Percentiles rank a stretch among this genome's conserved stretches.
Conservation (phyloP, 257 asterid species). For the Rauvolfia tetraphylla region DNA sequence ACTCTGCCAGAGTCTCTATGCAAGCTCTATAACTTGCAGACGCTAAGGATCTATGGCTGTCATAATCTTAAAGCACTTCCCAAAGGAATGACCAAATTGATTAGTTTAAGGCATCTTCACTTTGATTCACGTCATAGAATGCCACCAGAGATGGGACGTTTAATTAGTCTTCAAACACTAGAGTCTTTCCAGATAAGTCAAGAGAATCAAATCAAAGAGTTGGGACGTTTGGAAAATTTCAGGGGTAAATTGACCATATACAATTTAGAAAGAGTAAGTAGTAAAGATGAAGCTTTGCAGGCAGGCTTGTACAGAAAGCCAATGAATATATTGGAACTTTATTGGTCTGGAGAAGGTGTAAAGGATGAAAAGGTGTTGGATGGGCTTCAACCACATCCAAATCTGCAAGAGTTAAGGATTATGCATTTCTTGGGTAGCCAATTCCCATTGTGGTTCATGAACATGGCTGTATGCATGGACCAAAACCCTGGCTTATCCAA, state of each 20-base stretch:
- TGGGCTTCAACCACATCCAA: slow-evolving; percentile 30
- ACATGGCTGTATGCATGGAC: background rate
- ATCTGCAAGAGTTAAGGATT: slow-evolving; percentile 7
- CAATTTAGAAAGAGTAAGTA: slow-evolving; percentile 21
- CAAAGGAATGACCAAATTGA: slow-evolving; percentile 5
- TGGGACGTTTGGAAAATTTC: slow-evolving; percentile 21
- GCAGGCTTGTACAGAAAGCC: slow-evolving; percentile 22
- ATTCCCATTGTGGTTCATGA: slow-evolving; percentile 25
- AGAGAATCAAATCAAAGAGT: slow-evolving; percentile 22
- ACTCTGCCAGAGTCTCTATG: slow-evolving; percentile 17
- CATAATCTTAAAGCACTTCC: slow-evolving; percentile 1
- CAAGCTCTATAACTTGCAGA: slow-evolving; percentile 29
- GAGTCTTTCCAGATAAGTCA: slow-evolving; percentile 5
- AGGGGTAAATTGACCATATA: slow-evolving; percentile 14
- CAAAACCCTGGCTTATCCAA: background rate
- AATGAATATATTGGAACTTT: slow-evolving; percentile 14
- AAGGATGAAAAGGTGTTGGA: slow-evolving; percentile 26
- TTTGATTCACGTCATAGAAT: background rate
- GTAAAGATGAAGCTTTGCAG: slow-evolving; percentile 19
- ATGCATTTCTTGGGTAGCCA: slow-evolving; percentile 5
- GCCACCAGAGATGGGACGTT: slow-evolving; percentile 19
- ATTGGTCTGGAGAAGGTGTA: slow-evolving; percentile 12
- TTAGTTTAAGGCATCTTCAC: slow-evolving; percentile 27
- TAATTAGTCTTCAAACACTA: slow-evolving; percentile 23
- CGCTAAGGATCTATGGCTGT: background rate